A percentile compares a stretch with the other conserved stretches of the same genome.
These are phyloP conservation scores for Waltergamsia citrina DNA, from an alignment of 2,329 filamentous ascomycete species.

Conservation along the genomic window DNA sequence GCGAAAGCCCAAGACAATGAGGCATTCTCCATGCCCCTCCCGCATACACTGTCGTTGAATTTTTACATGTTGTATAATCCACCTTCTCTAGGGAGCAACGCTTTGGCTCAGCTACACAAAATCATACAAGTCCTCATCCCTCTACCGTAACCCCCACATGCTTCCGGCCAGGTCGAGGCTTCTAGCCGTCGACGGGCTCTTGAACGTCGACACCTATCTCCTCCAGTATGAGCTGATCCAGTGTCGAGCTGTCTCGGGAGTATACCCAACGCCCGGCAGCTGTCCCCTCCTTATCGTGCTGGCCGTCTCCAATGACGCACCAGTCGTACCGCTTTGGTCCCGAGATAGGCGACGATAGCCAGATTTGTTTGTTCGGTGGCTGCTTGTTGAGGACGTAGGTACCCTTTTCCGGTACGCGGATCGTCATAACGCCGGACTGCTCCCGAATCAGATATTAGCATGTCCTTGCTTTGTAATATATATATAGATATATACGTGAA, in stretches of 20 bases:
- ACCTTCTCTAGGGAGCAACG: no score
- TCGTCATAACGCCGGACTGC: slow-evolving; percentile 77
- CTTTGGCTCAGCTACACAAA: no score
- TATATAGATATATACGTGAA: neutral
- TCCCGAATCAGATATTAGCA: neutral
- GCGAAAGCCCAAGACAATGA: no score
- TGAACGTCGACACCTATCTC: slow-evolving; percentile 64
- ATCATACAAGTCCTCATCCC: no score
- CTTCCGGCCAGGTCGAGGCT: no score
- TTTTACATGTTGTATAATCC: no score
- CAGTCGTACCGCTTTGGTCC: slow-evolving; percentile 95
- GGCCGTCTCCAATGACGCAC: slow-evolving; percentile 62
- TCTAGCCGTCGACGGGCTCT: slow-evolving; percentile 15
- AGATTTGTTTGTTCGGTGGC: slow-evolving; percentile 94
- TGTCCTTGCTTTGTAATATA: slow-evolving; percentile 3
- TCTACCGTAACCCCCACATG: no score
- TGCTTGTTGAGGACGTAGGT: slow-evolving; percentile 98
- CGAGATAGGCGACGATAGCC: slow-evolving; percentile 84
- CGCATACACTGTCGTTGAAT: no score
- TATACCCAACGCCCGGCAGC: slow-evolving; percentile 78
- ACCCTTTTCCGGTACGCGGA: slow-evolving; percentile 59
- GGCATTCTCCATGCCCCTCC: no score
- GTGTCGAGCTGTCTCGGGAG: slow-evolving; percentile 66
- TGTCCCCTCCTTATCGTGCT: slow-evolving; percentile 67
- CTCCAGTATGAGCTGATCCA: slow-evolving; percentile 62